Base-by-base conservation (phyloP, 768 basidiomycete species). In the Boletus reticulatus region DNA sequence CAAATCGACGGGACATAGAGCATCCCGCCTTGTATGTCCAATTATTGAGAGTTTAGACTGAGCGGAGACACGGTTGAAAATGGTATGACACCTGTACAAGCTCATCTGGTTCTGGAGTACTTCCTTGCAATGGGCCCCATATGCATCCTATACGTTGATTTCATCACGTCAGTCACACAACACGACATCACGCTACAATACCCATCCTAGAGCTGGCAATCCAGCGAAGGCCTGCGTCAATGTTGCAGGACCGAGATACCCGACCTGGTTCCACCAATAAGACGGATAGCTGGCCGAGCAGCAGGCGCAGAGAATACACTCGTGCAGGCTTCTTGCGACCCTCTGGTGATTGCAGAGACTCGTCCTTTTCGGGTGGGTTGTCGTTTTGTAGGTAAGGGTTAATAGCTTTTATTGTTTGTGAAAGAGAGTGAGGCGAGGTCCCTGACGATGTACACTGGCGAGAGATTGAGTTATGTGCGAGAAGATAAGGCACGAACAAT, bases 331-430 rank as follows among this genome's bases (percentile, higher is more conserved):
- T 98, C 80, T 84, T 85, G 67, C 96, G 85, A 69, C 98, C 94
- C 64, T 92, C 95, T 24, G 75, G 84, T 12, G 92, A 89, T 75
- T 98, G 96, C 51, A 95, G 77, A 80, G 84, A 88, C 75, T 99
- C 96, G 56, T 84, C 84, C 58, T 85, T 75, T 60, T 80, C 90
- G 3, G 94, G 94, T 0, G 88, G 88, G 72, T 90, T 92, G 72
- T 94, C 89, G 73, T 94, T 94, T 79, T 96, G 88, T 38, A 98
- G 82, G 80, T 87, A 98, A 6, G 96, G 96, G 72, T 99, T 87
- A 73, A 99, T 96, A 17, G 94, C 77, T 98, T 98, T 89, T 99
- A 98, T 72, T 99, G 97, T 74, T 98, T 98, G 86, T 94, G 95
- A 83, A 95, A 94, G 60, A 84, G 84, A 10, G 89, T 91, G 62